phyloP scores from a whole-genome alignment of 441 rosid species.

The Bruguiera hainesii region DNA sequence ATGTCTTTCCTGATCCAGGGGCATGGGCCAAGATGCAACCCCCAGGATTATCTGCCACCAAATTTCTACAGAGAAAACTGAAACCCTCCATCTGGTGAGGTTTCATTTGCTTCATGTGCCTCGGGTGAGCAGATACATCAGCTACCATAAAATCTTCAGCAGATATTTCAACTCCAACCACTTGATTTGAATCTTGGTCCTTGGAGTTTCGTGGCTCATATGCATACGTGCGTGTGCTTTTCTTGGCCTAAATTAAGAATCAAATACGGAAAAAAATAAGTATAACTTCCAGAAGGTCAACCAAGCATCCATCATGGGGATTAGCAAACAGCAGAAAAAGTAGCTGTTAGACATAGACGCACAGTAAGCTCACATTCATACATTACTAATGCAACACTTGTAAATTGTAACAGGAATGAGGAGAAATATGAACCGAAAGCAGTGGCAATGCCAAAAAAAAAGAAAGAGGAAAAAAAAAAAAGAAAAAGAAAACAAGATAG shows the following conservation, averaged over 20 bases:
- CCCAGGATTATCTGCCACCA: conserved; percentile 68
- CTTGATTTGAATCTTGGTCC: conserved; percentile 36
- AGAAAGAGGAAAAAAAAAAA: too few relatives aligned
- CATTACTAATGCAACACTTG: too few relatives aligned
- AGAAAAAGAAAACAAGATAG: too few relatives aligned
- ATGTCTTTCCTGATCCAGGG: conserved; percentile 97
- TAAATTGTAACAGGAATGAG: too few relatives aligned
- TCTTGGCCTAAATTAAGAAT: conserved; percentile 42
- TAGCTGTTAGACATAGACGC: too few relatives aligned
- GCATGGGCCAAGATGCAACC: conserved; percentile 95
- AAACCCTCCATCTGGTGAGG: conserved; percentile 88
- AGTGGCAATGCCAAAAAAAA: too few relatives aligned
- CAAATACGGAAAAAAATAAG: not conserved
- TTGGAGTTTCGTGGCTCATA: conserved; percentile 38
- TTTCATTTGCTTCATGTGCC: conserved; percentile 74
- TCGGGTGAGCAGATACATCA: conserved; percentile 72
- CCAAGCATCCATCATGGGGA: too few relatives aligned
- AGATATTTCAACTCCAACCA: conserved; percentile 34
- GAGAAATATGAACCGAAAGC: too few relatives aligned
- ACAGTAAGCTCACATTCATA: too few relatives aligned
- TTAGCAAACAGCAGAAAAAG: too few relatives aligned
- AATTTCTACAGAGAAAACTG: conserved; percentile 63
- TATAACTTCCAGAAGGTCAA: too few relatives aligned
- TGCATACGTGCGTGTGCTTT: conserved; percentile 41
- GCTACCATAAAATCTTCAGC: conserved; percentile 34